Conservation (phyloP, 176 grass and related monocot species). For the Zea luxurians region DNA sequence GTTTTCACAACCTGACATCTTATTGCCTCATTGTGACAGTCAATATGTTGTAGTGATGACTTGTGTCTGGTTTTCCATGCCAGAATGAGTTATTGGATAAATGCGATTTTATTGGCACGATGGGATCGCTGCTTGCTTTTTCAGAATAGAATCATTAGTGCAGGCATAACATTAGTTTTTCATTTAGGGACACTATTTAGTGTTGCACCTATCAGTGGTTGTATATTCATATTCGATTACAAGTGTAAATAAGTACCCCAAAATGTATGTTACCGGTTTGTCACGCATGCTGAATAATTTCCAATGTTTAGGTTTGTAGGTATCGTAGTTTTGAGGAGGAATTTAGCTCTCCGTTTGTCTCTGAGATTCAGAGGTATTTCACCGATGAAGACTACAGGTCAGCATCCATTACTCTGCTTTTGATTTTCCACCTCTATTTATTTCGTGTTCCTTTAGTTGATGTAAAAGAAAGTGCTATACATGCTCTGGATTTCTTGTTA, state of each 20-base stretch:
- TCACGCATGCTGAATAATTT: conserved; percentile 7
- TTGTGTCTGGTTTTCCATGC: background rate
- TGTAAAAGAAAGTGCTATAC: background rate
- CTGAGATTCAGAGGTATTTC: conserved; percentile 81
- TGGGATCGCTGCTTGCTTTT: background rate
- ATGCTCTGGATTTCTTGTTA: conserved; percentile 8
- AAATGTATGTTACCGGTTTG: background rate
- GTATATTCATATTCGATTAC: background rate
- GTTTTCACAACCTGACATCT: conserved; percentile 9
- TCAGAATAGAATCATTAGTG: background rate
- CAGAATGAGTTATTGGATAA: conserved; percentile 2
- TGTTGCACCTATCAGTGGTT: background rate
- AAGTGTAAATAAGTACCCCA: background rate
- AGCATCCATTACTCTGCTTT: conserved; percentile 36
- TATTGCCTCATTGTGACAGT: background rate
- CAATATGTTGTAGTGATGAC: conserved; percentile 6
- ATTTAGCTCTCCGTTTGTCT: conserved; percentile 55
- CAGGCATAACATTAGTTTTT: background rate
- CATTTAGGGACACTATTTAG: background rate
- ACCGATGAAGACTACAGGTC: conserved; percentile 89
- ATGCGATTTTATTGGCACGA: background rate
- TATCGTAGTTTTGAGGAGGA: conserved; percentile 77
- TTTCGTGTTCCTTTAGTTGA: background rate
- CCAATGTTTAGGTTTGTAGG: conserved; percentile 65
- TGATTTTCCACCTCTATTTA: background rate